Evolutionary conservation across 2,329 filamentous ascomycete genomes (phyloP).

Genomic region (Cladophialophora psammophila): DNA sequence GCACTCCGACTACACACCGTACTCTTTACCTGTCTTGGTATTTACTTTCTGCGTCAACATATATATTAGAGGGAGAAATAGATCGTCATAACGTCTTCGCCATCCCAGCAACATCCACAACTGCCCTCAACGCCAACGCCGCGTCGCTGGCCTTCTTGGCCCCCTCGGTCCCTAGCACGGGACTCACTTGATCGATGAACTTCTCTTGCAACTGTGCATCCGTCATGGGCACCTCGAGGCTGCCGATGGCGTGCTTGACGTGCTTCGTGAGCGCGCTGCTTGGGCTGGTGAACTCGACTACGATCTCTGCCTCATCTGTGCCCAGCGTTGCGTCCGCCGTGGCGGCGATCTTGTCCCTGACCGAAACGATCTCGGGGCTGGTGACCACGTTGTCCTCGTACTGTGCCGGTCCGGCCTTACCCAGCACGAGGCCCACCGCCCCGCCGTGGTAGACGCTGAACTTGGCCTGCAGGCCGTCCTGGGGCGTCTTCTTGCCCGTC

Average conservation of each 20-base stretch:
- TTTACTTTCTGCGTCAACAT: neutral
- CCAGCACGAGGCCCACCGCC: conserved; percentile 60
- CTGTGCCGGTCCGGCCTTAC: conserved; percentile 60
- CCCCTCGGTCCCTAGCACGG: conserved; percentile 51
- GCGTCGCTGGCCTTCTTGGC: conserved; percentile 47
- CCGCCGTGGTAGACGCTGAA: conserved; percentile 64
- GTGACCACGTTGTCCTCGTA: conserved; percentile 59
- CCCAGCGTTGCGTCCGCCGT: conserved; percentile 50
- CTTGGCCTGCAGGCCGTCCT: conserved; percentile 60
- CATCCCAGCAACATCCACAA: conserved; percentile 45
- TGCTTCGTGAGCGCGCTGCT: conserved; percentile 50
- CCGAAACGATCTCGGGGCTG: conserved; percentile 49
- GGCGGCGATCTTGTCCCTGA: conserved; percentile 58
- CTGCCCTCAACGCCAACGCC: conserved; percentile 46
- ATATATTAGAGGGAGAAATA: no score
- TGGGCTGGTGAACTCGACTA: conserved; percentile 49
- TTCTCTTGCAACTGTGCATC: conserved; percentile 57
- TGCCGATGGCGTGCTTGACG: conserved; percentile 60
- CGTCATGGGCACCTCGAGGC: conserved; percentile 57
- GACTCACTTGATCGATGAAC: conserved; percentile 57
- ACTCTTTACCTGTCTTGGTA: no score
- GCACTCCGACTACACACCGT: no score
- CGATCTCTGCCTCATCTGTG: conserved; percentile 54
- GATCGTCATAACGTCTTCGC: conserved; percentile 28
- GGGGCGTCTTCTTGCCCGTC: conserved; percentile 59